Percentiles rank a stretch among this genome's conserved stretches.
Evolutionary conservation across 1,284 basidiomycete genomes (phyloP).

Genomic region (Malassezia furfur): DNA sequence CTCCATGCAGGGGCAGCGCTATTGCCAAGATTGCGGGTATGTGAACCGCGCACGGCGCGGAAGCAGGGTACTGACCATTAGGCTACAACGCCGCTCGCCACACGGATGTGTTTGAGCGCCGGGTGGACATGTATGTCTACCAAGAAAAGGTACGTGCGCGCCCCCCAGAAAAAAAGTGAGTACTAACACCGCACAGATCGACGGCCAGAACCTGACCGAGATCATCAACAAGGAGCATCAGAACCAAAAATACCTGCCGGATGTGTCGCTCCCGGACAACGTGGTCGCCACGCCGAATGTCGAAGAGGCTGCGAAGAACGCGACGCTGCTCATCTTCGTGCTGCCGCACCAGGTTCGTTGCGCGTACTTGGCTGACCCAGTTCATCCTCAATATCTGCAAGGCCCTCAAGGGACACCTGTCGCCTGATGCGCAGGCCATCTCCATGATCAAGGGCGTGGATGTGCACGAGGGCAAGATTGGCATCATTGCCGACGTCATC

Average conservation of each 20-base stretch:
- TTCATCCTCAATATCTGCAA: constrained; percentile 48
- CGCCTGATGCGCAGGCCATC: constrained; percentile 43
- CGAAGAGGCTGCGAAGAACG: constrained; percentile 53
- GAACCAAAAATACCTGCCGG: constrained; percentile 55
- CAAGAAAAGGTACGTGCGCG: constrained; percentile 30
- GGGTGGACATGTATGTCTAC: constrained; percentile 43
- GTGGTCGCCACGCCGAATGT: constrained; percentile 53
- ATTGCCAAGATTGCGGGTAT: constrained; percentile 54
- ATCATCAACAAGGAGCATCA: constrained; percentile 55
- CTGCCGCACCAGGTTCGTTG: constrained; percentile 51
- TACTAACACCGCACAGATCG: constrained; percentile 45
- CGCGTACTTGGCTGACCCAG: constrained; percentile 15
- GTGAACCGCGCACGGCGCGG: not conserved
- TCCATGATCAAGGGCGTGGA: constrained; percentile 49
- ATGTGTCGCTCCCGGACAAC: constrained; percentile 53
- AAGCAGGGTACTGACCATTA: not conserved
- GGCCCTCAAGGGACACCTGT: constrained; percentile 38
- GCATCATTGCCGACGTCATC: constrained; percentile 56
- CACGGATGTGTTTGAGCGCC: constrained; percentile 44
- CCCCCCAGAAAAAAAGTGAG: not conserved
- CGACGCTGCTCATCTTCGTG: constrained; percentile 55
- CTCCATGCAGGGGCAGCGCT: constrained; percentile 51
- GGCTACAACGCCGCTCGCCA: constrained; percentile 50
- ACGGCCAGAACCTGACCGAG: constrained; percentile 54
- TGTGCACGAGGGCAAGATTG: constrained; percentile 51